Base-by-base conservation (phyloP, 148 eudicot genomes). In the Gaultheria prostrata region DNA sequence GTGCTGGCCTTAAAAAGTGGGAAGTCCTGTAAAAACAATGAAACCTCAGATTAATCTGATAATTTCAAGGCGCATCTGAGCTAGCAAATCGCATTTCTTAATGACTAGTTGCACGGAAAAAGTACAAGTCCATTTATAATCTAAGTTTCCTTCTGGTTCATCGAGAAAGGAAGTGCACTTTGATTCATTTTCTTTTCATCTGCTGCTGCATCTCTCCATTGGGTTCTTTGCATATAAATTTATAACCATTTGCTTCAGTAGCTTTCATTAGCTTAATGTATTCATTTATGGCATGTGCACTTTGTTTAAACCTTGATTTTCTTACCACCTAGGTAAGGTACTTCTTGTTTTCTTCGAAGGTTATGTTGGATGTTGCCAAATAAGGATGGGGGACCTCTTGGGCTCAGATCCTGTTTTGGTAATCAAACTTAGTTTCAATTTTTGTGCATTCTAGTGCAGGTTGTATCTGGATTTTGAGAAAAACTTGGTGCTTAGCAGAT, bases 111-210 rank as follows among this genome's bases (percentile, higher is more conserved):
- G 72, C 18, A 67, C 14, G 39, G 39, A 67, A 7, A 67, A 28
- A 28, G 72, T 12, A 28, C 67, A 8, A 61, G 67, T n/a, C n/a
- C 67, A n/a, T 2, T 78, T 84, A 78, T 79, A 88, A 86, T 73
- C 83, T 86, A 77, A 76, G 76, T 71, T 71, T 82, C 84, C 24
- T 63, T 78, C 56, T 79, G 35, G 84, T 65, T 63, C 72, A 63
- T 82, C 88, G 85, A 88, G 87, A 84, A 78, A 63, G 84, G 13
- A 87, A 87, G 92, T 91, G 90, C 93, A 86, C 24, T 57, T 79
- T 30, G 61, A 43, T 85, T 77, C 49, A 65, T 74, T 85, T 80
- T 81, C 30, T 85, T 80, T 76, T 69, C 84, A 81, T 77, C 59
- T 76, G n/a, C n/a, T n/a, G n/a, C n/a, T n/a, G 77, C 74, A n/a